Percentiles rank a stretch among this genome's conserved stretches.
phyloP scores from a whole-genome alignment of 75 land plant genomes.

The Cryptomeria japonica region DNA sequence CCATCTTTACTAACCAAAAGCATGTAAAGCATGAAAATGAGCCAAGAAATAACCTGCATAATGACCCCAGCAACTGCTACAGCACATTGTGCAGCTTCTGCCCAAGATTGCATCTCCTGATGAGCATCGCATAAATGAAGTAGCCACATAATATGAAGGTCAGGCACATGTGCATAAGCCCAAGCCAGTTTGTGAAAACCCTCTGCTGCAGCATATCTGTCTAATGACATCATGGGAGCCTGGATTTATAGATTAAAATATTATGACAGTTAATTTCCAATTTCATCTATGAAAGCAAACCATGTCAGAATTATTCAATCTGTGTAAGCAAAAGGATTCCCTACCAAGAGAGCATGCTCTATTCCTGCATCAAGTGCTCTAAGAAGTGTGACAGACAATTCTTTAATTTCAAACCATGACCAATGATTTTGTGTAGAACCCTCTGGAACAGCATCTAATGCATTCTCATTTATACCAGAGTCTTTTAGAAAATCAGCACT shows the following conservation, averaged over 20 bases:
- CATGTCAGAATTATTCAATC: background rate
- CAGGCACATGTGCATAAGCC: slow-evolving; percentile 98
- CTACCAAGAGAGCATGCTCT: slow-evolving; percentile 95
- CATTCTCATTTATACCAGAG: slow-evolving; percentile 66
- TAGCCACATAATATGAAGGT: slow-evolving; percentile 99
- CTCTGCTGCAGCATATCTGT: slow-evolving; percentile 97
- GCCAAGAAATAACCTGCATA: slow-evolving; percentile 75
- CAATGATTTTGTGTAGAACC: slow-evolving; percentile 60
- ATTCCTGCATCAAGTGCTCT: slow-evolving; percentile 93
- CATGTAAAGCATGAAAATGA: background rate
- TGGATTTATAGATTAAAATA: slow-evolving; percentile 17
- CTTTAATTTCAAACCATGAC: slow-evolving; percentile 84
- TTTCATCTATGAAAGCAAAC: background rate
- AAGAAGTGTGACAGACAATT: slow-evolving; percentile 70
- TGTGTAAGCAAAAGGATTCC: background rate
- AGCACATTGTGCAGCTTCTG: slow-evolving; percentile 99
- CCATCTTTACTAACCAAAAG: background rate
- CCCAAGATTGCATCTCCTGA: slow-evolving; percentile 99
- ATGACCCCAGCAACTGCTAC: slow-evolving; percentile 99
- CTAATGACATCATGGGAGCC: slow-evolving; percentile 68
- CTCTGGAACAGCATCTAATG: slow-evolving; percentile 58
- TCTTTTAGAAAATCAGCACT: slow-evolving; percentile 59
- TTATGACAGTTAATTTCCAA: background rate
- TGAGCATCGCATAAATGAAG: slow-evolving; percentile 98
- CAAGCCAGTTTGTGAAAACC: slow-evolving; percentile 85